Conservation (phyloP, 306 rosid species). For the Quercus rubra region DNA sequence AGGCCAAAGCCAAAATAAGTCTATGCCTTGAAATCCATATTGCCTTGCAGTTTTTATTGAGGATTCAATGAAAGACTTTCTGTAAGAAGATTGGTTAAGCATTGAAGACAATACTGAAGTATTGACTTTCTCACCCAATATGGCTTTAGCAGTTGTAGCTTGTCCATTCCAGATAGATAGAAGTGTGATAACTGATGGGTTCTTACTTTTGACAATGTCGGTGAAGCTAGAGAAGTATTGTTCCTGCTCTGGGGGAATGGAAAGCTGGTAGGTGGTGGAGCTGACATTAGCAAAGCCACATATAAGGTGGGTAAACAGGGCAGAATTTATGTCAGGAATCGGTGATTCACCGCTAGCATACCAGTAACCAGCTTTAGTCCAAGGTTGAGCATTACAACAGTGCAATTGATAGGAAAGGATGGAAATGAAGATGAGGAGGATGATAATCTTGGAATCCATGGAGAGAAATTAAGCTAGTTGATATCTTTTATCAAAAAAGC, state of each 20-base stretch:
- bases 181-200: constrained; percentile 22
- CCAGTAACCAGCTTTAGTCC: constrained; percentile 23
- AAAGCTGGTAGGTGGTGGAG: constrained; percentile 14
- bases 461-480: neutral
- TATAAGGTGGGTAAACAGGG: constrained; percentile 28
- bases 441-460: constrained; percentile 24
- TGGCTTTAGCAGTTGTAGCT: neutral
- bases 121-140: constrained; percentile 12
- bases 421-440: neutral
- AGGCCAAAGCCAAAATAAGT: constrained; percentile 17
- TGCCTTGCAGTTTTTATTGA: constrained; percentile 25
- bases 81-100: neutral
- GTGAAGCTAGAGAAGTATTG: constrained; percentile 26
- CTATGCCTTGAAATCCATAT: constrained; percentile 30
- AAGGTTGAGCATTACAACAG: neutral
- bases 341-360: neutral
- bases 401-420: neutral
- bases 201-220: constrained; percentile 20
- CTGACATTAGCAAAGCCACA: constrained; percentile 17
- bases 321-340: constrained; percentile 12
- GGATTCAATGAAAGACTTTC: constrained; percentile 31
- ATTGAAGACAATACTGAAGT: constrained; percentile 13
- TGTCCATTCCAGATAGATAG: constrained; percentile 22
- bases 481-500: neutral
- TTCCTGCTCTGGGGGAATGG: neutral